Base-by-base conservation (phyloP, 805 yeast species). In the Zygosaccharomyces pseudorouxii region DNA sequence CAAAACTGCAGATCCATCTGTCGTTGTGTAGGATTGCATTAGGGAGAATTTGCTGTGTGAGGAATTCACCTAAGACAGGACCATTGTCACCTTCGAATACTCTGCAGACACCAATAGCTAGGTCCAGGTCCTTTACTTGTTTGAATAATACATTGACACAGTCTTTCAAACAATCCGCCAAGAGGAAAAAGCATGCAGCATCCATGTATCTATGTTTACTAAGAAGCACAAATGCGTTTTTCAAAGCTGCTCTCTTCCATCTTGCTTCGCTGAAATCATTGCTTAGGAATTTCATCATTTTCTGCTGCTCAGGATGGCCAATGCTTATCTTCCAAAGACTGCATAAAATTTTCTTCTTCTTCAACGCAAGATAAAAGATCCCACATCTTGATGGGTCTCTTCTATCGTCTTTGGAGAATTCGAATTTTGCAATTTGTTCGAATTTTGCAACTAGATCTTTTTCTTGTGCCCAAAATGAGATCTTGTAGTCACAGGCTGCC, bases 201-300 rank as follows among this genome's bases (percentile, higher is more conserved):
- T 89, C 95, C 63, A 77, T 70, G 59, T 77, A 86, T 37, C 98
- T 71, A 65, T 90, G 99, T 59, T 89, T 89, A 52, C 97, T 87
- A 54, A 93, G 65, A 38, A 92, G 70, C 0, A 88, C 98, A 72
- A 80, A 92, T 0, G 98, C 98, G 68, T 92, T 92, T 60, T 93
- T 93, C 58, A 81, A 67, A 0, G 98, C 97, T 1, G 97, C 97
- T 0, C 86, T 74, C 56, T 74, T 79, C 97, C 97, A 90, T 44
- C 97, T 72, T 12, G 76, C 74, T 46, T 82, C 79, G 4, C 71
- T 68, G 64, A 90, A 92, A 60, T 93, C 93, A 62, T 90, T 84
- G 18, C 73, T 71, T 56, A 92, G 71, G 58, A 92, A 86, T 58
- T 76, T 84, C 44, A 88, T 55, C 82, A 92, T 86, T 62, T 90